Percentiles rank a stretch among this genome's conserved stretches.
These are phyloP conservation scores for Hericium erinaceus DNA, from an alignment of 768 basidiomycete genomes.

Conservation along the genomic window DNA sequence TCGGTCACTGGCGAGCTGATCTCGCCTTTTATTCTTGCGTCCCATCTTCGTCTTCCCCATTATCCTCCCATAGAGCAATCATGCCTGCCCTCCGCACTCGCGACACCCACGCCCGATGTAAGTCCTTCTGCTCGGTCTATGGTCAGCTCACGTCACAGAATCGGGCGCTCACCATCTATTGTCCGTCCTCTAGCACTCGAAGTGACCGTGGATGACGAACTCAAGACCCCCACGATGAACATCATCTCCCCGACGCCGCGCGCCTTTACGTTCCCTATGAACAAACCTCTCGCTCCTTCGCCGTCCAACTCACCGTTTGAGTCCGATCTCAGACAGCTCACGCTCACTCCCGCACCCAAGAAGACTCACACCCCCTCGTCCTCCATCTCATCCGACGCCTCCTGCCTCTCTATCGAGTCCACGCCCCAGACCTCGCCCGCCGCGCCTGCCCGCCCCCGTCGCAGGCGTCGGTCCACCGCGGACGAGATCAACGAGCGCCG, in stretches of 20 bases:
- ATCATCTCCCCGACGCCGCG: conserved; percentile 62
- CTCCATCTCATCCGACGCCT: conserved; percentile 32
- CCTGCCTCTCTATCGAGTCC: conserved; percentile 25
- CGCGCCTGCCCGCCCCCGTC: conserved; percentile 18
- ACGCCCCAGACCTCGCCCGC: conserved; percentile 17
- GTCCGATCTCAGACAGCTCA: conserved; percentile 45
- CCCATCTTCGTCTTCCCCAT: conserved; percentile 7
- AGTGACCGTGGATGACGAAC: conserved; percentile 55
- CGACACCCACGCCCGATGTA: conserved; percentile 52
- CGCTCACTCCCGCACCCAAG: conserved; percentile 34
- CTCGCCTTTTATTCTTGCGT: conserved; percentile 6
- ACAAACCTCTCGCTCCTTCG: conserved; percentile 44
- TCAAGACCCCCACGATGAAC: conserved; percentile 43
- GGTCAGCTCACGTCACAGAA: conserved; percentile 69
- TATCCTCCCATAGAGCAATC: conserved; percentile 28
- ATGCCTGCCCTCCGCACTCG: conserved; percentile 78
- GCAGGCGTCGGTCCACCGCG: conserved; percentile 26
- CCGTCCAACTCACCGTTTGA: conserved; percentile 66
- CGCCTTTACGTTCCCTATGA: conserved; percentile 52
- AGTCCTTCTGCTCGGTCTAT: conserved; percentile 40
- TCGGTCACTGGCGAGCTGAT: conserved; percentile 2
- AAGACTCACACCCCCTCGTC: conserved; percentile 33
- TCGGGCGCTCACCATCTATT: conserved; percentile 34
- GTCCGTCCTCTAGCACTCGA: conserved; percentile 47
- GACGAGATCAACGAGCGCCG: conserved; percentile 26